phyloP scores from a whole-genome alignment of 176 grass and related monocot species.

The Avena insularis region DNA sequence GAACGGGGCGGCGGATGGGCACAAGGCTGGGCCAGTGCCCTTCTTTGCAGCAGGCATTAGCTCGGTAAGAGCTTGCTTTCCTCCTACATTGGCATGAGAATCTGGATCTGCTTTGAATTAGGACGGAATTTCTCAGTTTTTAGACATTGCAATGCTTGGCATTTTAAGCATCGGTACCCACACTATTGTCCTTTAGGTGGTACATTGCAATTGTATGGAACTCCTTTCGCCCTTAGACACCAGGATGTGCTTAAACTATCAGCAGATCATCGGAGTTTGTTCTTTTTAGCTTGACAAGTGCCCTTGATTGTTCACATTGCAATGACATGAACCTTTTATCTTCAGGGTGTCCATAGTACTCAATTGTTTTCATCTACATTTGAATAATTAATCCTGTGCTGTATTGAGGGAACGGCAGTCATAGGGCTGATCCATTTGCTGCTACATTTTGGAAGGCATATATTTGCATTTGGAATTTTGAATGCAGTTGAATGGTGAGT shows the following conservation, averaged over 20 bases:
- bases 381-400: background rate
- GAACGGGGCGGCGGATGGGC: constrained; percentile 44
- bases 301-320: background rate
- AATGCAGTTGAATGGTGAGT: background rate
- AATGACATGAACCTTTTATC: background rate
- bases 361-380: background rate
- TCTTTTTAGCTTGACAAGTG: background rate
- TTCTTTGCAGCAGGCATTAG: constrained; percentile 97
- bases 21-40: constrained; percentile 75
- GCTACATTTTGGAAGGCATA: background rate
- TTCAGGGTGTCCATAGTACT: background rate
- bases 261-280: background rate
- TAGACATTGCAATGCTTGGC: background rate
- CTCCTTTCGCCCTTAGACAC: background rate
- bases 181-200: background rate
- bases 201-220: background rate
- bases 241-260: background rate
- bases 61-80: constrained; percentile 59
- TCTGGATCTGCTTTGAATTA: constrained; percentile 9
- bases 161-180: background rate
- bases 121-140: background rate
- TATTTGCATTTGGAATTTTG: background rate
- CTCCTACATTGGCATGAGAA: background rate
- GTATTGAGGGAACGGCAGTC: background rate
- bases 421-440: background rate